These are phyloP conservation scores for Fusarium tanahbumbuense DNA, from an alignment of 2,329 filamentous ascomycete species.

Conservation along the genomic window DNA sequence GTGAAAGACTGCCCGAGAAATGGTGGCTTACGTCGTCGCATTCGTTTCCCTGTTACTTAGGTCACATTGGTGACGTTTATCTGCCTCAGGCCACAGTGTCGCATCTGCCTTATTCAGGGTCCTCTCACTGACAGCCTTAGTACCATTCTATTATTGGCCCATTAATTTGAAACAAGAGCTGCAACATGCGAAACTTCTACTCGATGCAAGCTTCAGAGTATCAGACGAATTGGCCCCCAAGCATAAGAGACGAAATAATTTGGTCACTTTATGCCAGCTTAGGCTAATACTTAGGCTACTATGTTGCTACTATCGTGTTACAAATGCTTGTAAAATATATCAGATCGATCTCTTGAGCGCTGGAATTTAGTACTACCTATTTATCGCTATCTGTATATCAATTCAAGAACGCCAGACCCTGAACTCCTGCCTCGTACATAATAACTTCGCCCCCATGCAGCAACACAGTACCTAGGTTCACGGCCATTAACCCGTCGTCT, in stretches of 20 bases:
- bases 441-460: background rate
- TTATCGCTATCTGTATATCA: conserved; percentile 1
- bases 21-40: conserved; percentile 35
- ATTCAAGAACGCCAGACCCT: background rate
- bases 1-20: conserved; percentile 7
- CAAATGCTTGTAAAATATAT: background rate
- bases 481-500: background rate
- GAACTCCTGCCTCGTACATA: background rate
- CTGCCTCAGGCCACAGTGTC: conserved; percentile 27
- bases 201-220: background rate
- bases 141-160: background rate
- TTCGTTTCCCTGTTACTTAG: conserved; percentile 20
- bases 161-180: conserved; percentile 2
- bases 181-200: background rate
- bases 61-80: conserved; percentile 4
- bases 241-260: background rate
- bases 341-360: conserved; percentile 5
- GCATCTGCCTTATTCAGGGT: conserved; percentile 16
- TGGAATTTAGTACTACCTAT: background rate
- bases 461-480: background rate
- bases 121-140: conserved; percentile 12
- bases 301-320: no score
- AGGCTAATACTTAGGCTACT: background rate
- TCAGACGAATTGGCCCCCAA: background rate
- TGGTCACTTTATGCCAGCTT: background rate